Evolutionary conservation across 2,329 filamentous ascomycete genomes (phyloP).

Genomic region (Diaporthe batatas): DNA sequence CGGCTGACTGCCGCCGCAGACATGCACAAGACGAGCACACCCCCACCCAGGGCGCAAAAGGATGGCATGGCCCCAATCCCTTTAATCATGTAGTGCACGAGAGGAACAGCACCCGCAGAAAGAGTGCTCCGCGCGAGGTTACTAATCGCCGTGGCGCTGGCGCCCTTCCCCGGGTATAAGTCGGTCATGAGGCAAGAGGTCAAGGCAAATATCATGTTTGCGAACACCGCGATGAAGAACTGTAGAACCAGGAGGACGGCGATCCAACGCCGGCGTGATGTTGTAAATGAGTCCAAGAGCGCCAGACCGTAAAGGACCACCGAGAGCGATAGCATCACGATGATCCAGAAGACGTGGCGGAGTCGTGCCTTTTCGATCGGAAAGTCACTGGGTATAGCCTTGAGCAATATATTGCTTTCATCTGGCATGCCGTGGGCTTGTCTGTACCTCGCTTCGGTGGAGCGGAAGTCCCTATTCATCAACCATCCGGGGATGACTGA

Average conservation of each 20-base stretch:
- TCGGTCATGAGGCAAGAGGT: slow-evolving; percentile 53
- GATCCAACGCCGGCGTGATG: slow-evolving; percentile 45
- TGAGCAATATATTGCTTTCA: background rate
- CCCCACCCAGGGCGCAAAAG: slow-evolving; percentile 37
- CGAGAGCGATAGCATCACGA: slow-evolving; percentile 51
- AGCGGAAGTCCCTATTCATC: slow-evolving; percentile 49
- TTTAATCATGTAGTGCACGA: slow-evolving; percentile 42
- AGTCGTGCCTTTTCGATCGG: slow-evolving; percentile 50
- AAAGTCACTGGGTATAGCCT: slow-evolving; percentile 17
- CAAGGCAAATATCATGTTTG: slow-evolving; percentile 54
- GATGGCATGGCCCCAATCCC: slow-evolving; percentile 31
- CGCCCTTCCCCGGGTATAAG: slow-evolving; percentile 49
- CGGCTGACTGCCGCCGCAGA: background rate
- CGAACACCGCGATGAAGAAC: slow-evolving; percentile 53
- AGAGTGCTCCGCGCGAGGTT: slow-evolving; percentile 51
- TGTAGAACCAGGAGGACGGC: slow-evolving; percentile 47
- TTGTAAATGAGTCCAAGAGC: background rate
- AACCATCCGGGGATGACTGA: slow-evolving; percentile 49
- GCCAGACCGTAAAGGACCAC: slow-evolving; percentile 51
- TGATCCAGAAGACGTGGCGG: slow-evolving; percentile 55
- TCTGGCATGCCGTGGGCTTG: background rate
- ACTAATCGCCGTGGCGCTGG: slow-evolving; percentile 52
- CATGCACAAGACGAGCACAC: slow-evolving; percentile 6
- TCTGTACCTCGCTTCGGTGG: slow-evolving; percentile 19
- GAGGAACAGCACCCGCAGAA: slow-evolving; percentile 47